These are phyloP conservation scores for Fusarium newnesense DNA, from an alignment of 2,329 filamentous ascomycete species.

Conservation along the genomic window DNA sequence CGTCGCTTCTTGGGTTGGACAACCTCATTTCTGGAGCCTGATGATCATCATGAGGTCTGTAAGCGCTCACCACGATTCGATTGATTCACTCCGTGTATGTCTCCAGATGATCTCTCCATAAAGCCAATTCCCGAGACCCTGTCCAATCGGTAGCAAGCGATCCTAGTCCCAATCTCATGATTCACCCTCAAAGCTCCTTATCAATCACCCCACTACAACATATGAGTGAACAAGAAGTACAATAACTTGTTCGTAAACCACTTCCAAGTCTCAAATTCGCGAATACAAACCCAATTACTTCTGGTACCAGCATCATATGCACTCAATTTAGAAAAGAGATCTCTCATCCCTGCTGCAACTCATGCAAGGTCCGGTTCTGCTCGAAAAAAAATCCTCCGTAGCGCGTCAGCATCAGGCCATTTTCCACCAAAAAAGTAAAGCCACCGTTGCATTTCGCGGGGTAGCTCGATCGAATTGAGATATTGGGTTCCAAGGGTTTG, in stretches of 20 bases:
- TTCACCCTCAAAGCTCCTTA: constrained; percentile 13
- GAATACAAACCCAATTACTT: too few species aligned
- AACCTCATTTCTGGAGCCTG: background rate
- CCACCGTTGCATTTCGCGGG: constrained; percentile 45
- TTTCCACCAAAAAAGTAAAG: constrained; percentile 23
- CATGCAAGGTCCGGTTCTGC: constrained; percentile 21
- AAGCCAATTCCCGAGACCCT: background rate
- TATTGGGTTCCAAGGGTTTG: constrained; percentile 4
- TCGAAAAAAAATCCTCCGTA: background rate
- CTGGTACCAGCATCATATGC: too few species aligned
- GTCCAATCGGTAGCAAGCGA: background rate
- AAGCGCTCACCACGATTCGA: background rate
- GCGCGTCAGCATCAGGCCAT: constrained; percentile 42
- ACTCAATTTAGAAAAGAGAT: too few species aligned
- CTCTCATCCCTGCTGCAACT: background rate
- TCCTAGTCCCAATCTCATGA: constrained; percentile 13
- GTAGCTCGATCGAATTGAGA: constrained; percentile 20
- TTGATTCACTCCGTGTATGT: background rate
- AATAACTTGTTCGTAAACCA: too few species aligned
- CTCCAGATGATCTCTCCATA: background rate
- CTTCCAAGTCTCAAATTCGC: too few species aligned
- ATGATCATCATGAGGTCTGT: background rate
- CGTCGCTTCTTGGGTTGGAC: background rate
- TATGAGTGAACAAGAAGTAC: background rate
- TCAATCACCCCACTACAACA: constrained; percentile 31